Evolutionary conservation across 768 basidiomycete species (phyloP), one percentile per base, ranked within the genome.

Genomic region (Auricularia cornea): DNA sequence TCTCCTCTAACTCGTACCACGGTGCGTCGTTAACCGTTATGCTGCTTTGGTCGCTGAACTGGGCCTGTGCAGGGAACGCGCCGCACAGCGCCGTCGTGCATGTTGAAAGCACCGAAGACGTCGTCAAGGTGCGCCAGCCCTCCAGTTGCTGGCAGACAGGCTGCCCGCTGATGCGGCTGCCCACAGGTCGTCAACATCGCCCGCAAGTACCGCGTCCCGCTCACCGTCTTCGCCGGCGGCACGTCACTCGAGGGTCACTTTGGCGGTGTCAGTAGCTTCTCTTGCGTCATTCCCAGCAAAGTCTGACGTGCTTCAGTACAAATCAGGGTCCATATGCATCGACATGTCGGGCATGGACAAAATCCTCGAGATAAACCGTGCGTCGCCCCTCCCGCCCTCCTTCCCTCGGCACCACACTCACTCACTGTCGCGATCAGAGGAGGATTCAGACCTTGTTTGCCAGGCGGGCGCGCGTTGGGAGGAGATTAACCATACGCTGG

Each of bases 161-260:
- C 16, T 29, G 26, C 23, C 30, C 4, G 29, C 54, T 18, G n/a
- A 18, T 28, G 26, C 51, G n/a, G 20, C 51, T 28, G 51, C 26
- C 54, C 23, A 5, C 30, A 57, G 54, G 78, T 92, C 59, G 87
- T 97, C 64, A 83, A 89, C 63, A 83, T 93, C 48, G 86, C 94
- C 0, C 78, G 82, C 54, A 85, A 86, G 71, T 88, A 85, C 72
- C 78, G 78, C 57, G 78, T 96, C 35, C 94, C 94, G 2, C 80
- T 96, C 30, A 84, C 84, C 18, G 84, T 92, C 2, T 94, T 88
- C 69, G 86, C 88, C 59, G 94, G 92, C 2, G 93, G 90, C 12
- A 96, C 92, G 0, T 88, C 87, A 69, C 79, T 95, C 14, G 94
- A 96, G 71, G 92, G 92, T 0, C 92, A 96, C 74, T 91, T 88